phyloP scores from a whole-genome alignment of 2,329 filamentous ascomycete species.

The Pestalotiopsis sp. region DNA sequence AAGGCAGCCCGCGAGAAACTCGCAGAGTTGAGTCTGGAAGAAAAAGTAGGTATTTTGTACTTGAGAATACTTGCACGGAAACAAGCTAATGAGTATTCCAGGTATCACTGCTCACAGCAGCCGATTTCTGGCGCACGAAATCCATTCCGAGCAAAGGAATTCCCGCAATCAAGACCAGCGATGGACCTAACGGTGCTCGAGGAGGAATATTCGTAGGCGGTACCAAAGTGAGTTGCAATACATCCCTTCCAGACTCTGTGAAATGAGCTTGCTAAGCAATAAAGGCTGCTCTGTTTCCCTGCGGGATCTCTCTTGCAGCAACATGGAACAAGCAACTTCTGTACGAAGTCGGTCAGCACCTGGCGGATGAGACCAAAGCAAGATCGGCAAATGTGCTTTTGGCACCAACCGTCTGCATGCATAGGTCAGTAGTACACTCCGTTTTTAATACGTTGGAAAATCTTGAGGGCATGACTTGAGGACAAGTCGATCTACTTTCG shows the following conservation, averaged over 20 bases:
- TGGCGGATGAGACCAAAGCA: conserved; percentile 73
- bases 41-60: conserved; percentile 49
- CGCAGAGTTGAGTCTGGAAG: conserved; percentile 54
- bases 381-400: conserved; percentile 75
- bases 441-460: not conserved
- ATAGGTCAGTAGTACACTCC: conserved; percentile 41
- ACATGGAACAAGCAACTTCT: conserved; percentile 78
- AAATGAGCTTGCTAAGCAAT: conserved; percentile 12
- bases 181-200: conserved; percentile 72
- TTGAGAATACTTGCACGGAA: not conserved
- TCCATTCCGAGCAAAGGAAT: conserved; percentile 65
- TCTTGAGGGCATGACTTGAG: too few relatives aligned
- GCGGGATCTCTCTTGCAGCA: conserved; percentile 76
- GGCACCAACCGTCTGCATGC: conserved; percentile 80
- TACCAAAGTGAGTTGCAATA: conserved; percentile 49
- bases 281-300: conserved; percentile 77
- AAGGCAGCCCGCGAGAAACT: conserved; percentile 52
- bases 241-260: not conserved
- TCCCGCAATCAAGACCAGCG: conserved; percentile 67
- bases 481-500: too few relatives aligned
- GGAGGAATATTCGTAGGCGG: conserved; percentile 72
- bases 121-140: conserved; percentile 73
- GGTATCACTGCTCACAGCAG: conserved; percentile 62
- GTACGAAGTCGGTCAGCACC: conserved; percentile 68
- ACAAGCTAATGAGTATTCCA: conserved; percentile 30